A percentile compares a stretch with the other conserved stretches of the same genome.
Evolutionary conservation across 108 stramenopile species (phyloP).

Genomic region (Cylindrotheca closterium): DNA sequence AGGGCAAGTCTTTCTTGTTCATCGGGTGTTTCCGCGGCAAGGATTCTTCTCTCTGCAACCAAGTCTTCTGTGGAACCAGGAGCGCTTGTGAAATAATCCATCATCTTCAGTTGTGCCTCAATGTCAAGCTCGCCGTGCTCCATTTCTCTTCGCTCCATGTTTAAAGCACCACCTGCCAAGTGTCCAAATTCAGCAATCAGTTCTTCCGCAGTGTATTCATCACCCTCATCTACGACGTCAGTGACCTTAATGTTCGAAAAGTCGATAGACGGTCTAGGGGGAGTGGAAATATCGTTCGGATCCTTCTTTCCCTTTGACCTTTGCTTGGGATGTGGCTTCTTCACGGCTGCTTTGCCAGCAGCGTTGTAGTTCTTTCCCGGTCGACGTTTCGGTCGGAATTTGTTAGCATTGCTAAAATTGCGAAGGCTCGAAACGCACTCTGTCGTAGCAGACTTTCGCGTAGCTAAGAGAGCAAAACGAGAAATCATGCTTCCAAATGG

Average conservation of each 20-base stretch:
- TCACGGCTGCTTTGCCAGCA: conserved; percentile 6
- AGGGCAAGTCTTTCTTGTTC: conserved; percentile 27
- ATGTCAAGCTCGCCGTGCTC: conserved; percentile 13
- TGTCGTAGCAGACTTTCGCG: not conserved
- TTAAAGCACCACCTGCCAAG: conserved; percentile 17
- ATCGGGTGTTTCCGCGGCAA: conserved; percentile 40
- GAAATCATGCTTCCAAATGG: not conserved
- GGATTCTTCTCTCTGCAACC: conserved; percentile 49
- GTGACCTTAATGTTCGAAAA: conserved; percentile 24
- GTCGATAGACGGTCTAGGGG: conserved; percentile 24
- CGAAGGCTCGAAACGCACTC: not conserved
- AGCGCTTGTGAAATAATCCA: conserved; percentile 69
- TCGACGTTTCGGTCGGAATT: conserved; percentile 7
- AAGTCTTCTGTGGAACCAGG: conserved; percentile 76
- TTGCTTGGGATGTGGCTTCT: not conserved
- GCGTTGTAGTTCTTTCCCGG: conserved; percentile 9
- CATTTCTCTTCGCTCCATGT: conserved; percentile 8
- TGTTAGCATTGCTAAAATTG: not conserved
- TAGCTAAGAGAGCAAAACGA: not conserved
- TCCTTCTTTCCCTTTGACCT: conserved; percentile 17
- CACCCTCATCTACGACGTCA: conserved; percentile 17
- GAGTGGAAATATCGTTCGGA: conserved; percentile 25
- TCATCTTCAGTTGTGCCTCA: conserved; percentile 55
- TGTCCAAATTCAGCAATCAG: conserved; percentile 22
- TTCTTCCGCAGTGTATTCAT: conserved; percentile 7